Base-by-base conservation (phyloP, 2,329 filamentous ascomycete species). In the Sclerotiophoma versabilis region DNA sequence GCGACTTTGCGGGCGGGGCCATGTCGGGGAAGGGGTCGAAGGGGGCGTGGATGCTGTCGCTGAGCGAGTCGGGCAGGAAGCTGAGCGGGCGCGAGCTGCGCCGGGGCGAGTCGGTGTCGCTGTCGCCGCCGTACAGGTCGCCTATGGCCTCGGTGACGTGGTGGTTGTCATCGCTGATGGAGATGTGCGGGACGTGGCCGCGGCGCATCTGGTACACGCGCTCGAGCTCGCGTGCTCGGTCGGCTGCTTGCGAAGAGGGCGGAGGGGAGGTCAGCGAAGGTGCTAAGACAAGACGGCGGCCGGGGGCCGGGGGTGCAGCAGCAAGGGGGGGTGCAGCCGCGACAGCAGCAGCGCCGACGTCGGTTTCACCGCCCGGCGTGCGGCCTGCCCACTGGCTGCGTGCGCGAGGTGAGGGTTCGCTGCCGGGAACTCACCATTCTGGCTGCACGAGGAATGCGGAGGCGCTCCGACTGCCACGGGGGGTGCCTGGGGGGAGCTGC, bases 101-200 rank as follows among this genome's bases (percentile, higher is more conserved):
- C 64, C 77, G 80, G 66, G 75, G 59, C 51, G 55, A 46, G 58
- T 72, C 77, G 64, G 83, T 77, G 66, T 91, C 85, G 72, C 92
- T 89, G 66, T 91, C 85, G 70, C 91, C 89, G 68, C 90, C 91
- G 77, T 97, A 96, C 77, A 96, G 85, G 67, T 92, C 92, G 46
- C 91, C 91, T 76, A 96, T 96, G 55, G 92, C 90, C 76, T 96
- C 93, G 51, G 92, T 96, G 73, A 96, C 91, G 84, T 96, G 93
- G 78, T 96, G 92, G 77, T 84, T 92, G 57, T 93, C 90, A 77
- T 96, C 92, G 75, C 90, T 95, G 74, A 96, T 88, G 65, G 84
- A 87, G 58, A 87, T 79, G 64, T 87, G 83, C 58, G 84, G 80
- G 63, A 77, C 78, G 77, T 87, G 85, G 63, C 83, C 83, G 68